Evolutionary conservation across 495 filamentous ascomycete genomes (phyloP).

Genomic region (Cenococcum geophilum): DNA sequence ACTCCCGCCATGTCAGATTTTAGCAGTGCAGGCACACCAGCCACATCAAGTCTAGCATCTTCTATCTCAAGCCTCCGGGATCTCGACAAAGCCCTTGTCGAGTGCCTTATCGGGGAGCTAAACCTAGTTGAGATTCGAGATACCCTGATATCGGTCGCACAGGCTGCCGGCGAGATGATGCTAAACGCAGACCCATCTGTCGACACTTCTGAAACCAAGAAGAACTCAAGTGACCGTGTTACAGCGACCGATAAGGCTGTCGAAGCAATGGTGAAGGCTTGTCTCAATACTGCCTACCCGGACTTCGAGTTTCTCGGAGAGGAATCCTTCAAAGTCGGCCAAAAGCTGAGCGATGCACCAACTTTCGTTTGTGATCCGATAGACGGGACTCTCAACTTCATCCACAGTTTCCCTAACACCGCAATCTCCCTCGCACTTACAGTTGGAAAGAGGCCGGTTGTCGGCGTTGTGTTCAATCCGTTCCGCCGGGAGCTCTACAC

Average conservation of each 20-base stretch:
- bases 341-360: slow-evolving; percentile 19
- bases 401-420: slow-evolving; percentile 28
- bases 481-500: slow-evolving; percentile 21
- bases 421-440: slow-evolving; percentile 27
- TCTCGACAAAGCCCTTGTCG: neutral
- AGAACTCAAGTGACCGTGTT: slow-evolving; percentile 23
- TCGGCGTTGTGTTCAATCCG: slow-evolving; percentile 29
- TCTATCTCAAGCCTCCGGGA: slow-evolving; percentile 4
- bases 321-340: slow-evolving; percentile 24
- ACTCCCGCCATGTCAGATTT: slow-evolving; percentile 1
- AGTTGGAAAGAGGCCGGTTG: slow-evolving; percentile 21
- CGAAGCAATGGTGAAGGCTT: slow-evolving; percentile 20
- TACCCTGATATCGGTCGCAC: slow-evolving; percentile 15
- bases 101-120: neutral
- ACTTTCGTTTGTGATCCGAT: slow-evolving; percentile 31
- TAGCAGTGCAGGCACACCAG: neutral
- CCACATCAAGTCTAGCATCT: neutral
- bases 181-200: slow-evolving; percentile 19
- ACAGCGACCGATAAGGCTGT: slow-evolving; percentile 26
- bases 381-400: slow-evolving; percentile 30
- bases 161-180: slow-evolving; percentile 23
- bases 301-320: slow-evolving; percentile 27
- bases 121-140: slow-evolving; percentile 13
- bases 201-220: slow-evolving; percentile 17
- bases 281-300: slow-evolving; percentile 12